Evolutionary conservation across 2,329 filamentous ascomycete genomes (phyloP).

Genomic region (Bretziella fagacearum): DNA sequence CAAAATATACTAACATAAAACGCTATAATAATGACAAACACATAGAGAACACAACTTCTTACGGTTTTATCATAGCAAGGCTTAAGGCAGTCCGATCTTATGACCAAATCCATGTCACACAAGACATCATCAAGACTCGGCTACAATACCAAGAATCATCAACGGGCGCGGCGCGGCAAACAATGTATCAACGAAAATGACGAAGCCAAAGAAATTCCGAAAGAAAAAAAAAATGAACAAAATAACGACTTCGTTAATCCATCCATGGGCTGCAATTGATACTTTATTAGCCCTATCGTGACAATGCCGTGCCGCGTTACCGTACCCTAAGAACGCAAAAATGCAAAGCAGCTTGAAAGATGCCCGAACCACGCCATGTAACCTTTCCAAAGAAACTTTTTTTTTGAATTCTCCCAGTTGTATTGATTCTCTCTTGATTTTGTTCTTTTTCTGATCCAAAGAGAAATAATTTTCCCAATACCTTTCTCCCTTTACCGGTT

Average conservation of each 20-base stretch:
- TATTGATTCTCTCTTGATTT: conserved; percentile 16
- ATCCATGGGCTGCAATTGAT: conserved; percentile 21
- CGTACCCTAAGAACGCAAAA: conserved; percentile 29
- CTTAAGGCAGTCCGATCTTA: too few relatives aligned
- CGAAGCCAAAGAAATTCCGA: conserved; percentile 1
- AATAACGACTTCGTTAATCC: conserved; percentile 14
- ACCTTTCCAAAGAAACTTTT: conserved; percentile 19
- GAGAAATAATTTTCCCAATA: conserved; percentile 21
- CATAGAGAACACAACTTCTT: too few relatives aligned
- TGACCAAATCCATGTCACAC: too few relatives aligned
- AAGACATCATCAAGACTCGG: too few relatives aligned
- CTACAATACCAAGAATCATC: too few relatives aligned
- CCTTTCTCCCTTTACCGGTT: conserved; percentile 68
- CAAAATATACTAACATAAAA: too few relatives aligned
- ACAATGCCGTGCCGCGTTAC: conserved; percentile 30
- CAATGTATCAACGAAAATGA: too few relatives aligned
- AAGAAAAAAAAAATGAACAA: conserved; percentile 9
- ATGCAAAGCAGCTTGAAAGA: conserved; percentile 29
- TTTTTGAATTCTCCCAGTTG: conserved; percentile 16
- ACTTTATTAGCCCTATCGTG: conserved; percentile 26
- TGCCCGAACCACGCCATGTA: conserved; percentile 30
- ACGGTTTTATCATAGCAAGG: too few relatives aligned
- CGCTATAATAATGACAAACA: too few relatives aligned
- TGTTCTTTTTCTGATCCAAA: conserved; percentile 19
- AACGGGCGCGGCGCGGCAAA: too few relatives aligned